Evolutionary conservation across 768 basidiomycete genomes (phyloP).

Genomic region (Serendipita sp.): DNA sequence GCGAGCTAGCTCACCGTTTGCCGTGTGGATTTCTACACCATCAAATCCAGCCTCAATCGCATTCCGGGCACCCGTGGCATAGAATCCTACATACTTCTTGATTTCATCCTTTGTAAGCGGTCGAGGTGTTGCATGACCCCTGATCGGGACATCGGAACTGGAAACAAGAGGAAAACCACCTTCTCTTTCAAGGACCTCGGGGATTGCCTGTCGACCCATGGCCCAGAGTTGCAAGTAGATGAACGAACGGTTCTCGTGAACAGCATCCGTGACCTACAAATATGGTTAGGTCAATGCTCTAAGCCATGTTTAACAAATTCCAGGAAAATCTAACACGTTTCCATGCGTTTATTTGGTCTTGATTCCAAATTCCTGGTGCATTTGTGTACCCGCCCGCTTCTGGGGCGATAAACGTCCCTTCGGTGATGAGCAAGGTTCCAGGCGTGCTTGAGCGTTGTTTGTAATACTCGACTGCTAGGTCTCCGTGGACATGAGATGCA

Average conservation of each 20-base stretch:
- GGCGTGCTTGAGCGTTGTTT: conserved; percentile 28
- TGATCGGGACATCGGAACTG: not conserved
- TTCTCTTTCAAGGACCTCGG: conserved; percentile 17
- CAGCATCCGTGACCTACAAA: conserved; percentile 34
- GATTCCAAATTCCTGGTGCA: conserved; percentile 49
- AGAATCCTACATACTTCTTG: conserved; percentile 31
- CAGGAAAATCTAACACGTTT: conserved; percentile 23
- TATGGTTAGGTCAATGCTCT: too few relatives aligned
- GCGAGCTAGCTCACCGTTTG: conserved; percentile 17
- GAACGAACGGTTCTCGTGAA: conserved; percentile 35
- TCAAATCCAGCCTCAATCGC: conserved; percentile 51
- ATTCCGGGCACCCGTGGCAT: conserved; percentile 36
- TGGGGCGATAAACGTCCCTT: conserved; percentile 36
- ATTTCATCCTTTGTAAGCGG: conserved; percentile 33
- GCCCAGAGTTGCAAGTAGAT: conserved; percentile 46
- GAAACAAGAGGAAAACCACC: conserved; percentile 1
- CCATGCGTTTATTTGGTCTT: conserved; percentile 42
- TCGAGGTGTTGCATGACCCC: conserved; percentile 20
- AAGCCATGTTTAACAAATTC: too few relatives aligned
- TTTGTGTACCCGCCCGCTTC: conserved; percentile 32
- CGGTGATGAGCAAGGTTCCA: conserved; percentile 37
- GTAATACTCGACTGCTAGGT: conserved; percentile 24
- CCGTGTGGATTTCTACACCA: conserved; percentile 32
- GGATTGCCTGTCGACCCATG: conserved; percentile 27
- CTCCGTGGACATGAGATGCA: conserved; percentile 11